Percentiles rank a stretch among this genome's conserved stretches.
Evolutionary conservation across 2,329 filamentous ascomycete species (phyloP).

Genomic region (Paecilomyces sp.): DNA sequence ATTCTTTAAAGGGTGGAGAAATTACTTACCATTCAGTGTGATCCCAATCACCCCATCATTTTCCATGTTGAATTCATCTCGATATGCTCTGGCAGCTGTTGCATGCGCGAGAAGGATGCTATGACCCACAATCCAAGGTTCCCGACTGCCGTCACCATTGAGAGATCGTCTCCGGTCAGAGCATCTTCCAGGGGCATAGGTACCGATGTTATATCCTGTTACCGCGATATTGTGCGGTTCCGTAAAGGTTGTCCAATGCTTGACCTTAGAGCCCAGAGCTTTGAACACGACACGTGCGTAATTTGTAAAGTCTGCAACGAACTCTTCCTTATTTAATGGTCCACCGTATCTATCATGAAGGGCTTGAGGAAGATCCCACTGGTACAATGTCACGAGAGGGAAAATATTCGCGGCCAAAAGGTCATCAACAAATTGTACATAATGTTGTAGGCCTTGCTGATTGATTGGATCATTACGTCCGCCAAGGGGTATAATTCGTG

Average conservation of each 20-base stretch:
- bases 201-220: constrained; percentile 11
- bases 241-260: constrained; percentile 36
- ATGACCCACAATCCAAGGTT: constrained; percentile 19
- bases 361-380: constrained; percentile 33
- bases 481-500: too few species aligned
- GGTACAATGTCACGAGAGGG: constrained; percentile 37
- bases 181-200: constrained; percentile 17
- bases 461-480: constrained; percentile 34
- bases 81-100: constrained; percentile 13
- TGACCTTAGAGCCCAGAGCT: constrained; percentile 31
- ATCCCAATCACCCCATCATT: constrained; percentile 13
- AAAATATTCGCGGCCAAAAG: constrained; percentile 30
- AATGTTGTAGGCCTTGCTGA: constrained; percentile 36
- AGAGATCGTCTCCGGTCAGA: too few species aligned
- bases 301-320: constrained; percentile 29
- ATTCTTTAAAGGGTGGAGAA: too few species aligned
- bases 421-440: constrained; percentile 37
- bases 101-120: constrained; percentile 19
- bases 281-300: constrained; percentile 33
- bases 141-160: constrained; percentile 13
- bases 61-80: constrained; percentile 11
- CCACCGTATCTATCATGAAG: constrained; percentile 30
- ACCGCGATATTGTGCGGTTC: constrained; percentile 27
- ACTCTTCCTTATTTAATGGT: constrained; percentile 16
- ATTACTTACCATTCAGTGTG: constrained; percentile 17